Conservation (phyloP, 2,329 filamentous ascomycete species). For the Pseudopithomyces maydicus region DNA sequence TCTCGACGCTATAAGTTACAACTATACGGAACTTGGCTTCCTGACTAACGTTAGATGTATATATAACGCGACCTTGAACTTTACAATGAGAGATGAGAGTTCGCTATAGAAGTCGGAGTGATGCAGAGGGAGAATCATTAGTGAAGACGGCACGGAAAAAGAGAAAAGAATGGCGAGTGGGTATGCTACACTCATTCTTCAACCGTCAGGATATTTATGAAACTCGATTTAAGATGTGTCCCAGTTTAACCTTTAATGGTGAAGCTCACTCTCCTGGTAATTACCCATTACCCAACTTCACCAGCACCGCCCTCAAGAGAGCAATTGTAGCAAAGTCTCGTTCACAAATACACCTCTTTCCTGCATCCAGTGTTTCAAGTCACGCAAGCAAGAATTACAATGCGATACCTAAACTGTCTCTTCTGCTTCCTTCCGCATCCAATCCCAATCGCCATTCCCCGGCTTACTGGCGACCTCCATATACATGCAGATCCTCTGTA, state of each 20-base stretch:
- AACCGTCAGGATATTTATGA: no score
- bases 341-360: no score
- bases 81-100: constrained; percentile 19
- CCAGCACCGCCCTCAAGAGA: no score
- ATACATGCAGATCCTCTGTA: constrained; percentile 12
- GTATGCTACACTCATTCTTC: neutral
- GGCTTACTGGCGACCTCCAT: neutral
- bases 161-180: constrained; percentile 1
- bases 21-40: constrained; percentile 44
- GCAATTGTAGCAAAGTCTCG: no score
- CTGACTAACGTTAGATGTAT: constrained; percentile 39
- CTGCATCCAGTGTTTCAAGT: no score
- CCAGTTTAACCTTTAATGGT: no score
- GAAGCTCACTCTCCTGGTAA: no score
- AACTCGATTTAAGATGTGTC: no score
- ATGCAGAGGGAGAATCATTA: constrained; percentile 2
- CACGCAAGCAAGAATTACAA: no score
- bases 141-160: constrained; percentile 4
- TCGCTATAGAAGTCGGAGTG: neutral
- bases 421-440: neutral
- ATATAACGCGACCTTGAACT: constrained; percentile 44
- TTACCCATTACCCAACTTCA: no score
- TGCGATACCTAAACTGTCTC: neutral
- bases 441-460: neutral
- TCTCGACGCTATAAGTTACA: constrained; percentile 30